These are phyloP conservation scores for Ramaria sp. DNA, from an alignment of 768 basidiomycete genomes.

Conservation along the genomic window DNA sequence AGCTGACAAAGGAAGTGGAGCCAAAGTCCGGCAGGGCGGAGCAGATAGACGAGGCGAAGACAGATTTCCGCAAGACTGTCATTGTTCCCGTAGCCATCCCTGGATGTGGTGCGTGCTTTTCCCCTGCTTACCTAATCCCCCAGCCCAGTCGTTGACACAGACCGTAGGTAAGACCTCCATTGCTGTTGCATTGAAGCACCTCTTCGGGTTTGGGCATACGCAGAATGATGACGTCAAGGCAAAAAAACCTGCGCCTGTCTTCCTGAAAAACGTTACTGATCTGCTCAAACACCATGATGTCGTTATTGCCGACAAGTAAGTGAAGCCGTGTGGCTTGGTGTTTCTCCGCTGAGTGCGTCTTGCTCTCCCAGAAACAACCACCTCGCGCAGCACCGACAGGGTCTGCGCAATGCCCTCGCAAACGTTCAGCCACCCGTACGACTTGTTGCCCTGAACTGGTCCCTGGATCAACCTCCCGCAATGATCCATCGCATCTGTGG, in stretches of 20 bases:
- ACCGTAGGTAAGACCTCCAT: conserved; percentile 79
- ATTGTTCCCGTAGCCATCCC: conserved; percentile 86
- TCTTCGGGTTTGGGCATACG: conserved; percentile 85
- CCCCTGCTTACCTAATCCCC: not conserved
- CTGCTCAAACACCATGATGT: conserved; percentile 56
- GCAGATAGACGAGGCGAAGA: conserved; percentile 22
- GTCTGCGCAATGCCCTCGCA: conserved; percentile 46
- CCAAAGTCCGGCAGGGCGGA: conserved; percentile 2
- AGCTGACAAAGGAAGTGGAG: conserved; percentile 15
- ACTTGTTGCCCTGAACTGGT: conserved; percentile 77
- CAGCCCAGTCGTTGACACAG: not conserved
- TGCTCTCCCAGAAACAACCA: conserved; percentile 72
- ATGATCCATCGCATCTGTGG: conserved; percentile 66
- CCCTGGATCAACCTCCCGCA: conserved; percentile 41
- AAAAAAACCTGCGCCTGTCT: conserved; percentile 62
- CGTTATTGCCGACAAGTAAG: conserved; percentile 89
- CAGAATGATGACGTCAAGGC: conserved; percentile 83
- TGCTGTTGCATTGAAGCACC: conserved; percentile 60
- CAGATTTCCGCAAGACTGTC: conserved; percentile 57
- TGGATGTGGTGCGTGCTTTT: conserved; percentile 64
- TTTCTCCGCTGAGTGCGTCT: not conserved
- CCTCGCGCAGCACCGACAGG: conserved; percentile 61
- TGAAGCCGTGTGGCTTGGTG: not conserved
- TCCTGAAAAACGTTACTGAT: conserved; percentile 59
- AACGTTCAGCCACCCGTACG: conserved; percentile 44